Evolutionary conservation across 164 flowering plant genomes (phyloP).

Genomic region (Sextonia rubra): DNA sequence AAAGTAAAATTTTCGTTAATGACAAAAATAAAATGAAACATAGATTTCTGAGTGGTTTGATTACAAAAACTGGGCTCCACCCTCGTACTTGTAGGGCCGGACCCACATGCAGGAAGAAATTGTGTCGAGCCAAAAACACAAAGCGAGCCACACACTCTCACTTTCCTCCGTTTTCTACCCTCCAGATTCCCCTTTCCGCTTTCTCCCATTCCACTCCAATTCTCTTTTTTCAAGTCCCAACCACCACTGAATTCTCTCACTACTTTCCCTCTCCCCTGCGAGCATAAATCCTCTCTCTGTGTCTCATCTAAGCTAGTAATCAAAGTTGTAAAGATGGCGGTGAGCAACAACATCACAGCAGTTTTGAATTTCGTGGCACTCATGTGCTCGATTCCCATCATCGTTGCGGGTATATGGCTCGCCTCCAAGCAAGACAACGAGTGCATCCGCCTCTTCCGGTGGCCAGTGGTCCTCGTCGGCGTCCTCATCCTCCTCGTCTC

Average conservation of each 20-base stretch:
- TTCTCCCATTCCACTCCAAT: not conserved
- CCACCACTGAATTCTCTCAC: not conserved
- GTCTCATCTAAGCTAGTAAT: not conserved
- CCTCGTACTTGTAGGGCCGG: too few relatives aligned
- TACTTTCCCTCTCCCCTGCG: not conserved
- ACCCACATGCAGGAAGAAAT: too few relatives aligned
- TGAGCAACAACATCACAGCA: slow-evolving; percentile 75
- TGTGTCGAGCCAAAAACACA: too few relatives aligned
- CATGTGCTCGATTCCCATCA: slow-evolving; percentile 73
- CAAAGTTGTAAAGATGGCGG: slow-evolving; percentile 38
- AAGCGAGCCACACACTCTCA: not conserved
- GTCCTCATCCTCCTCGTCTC: slow-evolving; percentile 65
- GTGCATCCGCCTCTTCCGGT: slow-evolving; percentile 66
- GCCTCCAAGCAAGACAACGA: slow-evolving; percentile 76
- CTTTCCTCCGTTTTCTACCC: not conserved
- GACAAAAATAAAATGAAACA: too few relatives aligned
- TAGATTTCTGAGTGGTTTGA: too few relatives aligned
- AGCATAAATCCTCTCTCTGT: not conserved
- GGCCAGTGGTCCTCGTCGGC: slow-evolving; percentile 78
- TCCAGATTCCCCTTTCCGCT: not conserved
- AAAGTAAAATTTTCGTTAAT: too few relatives aligned
- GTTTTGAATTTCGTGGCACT: slow-evolving; percentile 72
- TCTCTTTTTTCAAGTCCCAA: not conserved
- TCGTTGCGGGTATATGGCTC: slow-evolving; percentile 79
- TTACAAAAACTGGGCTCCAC: too few relatives aligned